Evolutionary conservation across 2,329 filamentous ascomycete species (phyloP).

Genomic region (Neocatenulostroma microsporum): DNA sequence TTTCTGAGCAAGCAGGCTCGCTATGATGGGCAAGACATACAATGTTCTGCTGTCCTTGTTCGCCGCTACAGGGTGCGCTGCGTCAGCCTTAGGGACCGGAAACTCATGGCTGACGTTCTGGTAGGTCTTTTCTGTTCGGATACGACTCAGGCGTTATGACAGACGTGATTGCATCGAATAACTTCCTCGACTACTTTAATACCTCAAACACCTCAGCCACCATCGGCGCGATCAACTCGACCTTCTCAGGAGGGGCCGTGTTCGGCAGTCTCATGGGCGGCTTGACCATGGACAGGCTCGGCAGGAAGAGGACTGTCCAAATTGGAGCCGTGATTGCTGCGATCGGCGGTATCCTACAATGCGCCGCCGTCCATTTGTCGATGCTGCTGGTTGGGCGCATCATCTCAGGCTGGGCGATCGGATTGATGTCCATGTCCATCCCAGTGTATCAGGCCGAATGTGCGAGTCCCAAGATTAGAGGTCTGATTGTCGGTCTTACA

Average conservation of each 20-base stretch:
- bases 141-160: slow-evolving; percentile 41
- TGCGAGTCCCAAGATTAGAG: slow-evolving; percentile 50
- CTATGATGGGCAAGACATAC: slow-evolving; percentile 13
- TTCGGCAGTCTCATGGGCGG: slow-evolving; percentile 49
- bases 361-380: slow-evolving; percentile 46
- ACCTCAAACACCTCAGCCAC: slow-evolving; percentile 44
- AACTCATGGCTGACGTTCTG: slow-evolving; percentile 6
- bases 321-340: slow-evolving; percentile 52
- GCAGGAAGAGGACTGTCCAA: slow-evolving; percentile 52
- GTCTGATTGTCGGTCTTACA: slow-evolving; percentile 49
- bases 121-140: slow-evolving; percentile 38
- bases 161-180: slow-evolving; percentile 48
- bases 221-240: slow-evolving; percentile 56
- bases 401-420: slow-evolving; percentile 53
- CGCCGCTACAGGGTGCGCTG: slow-evolving; percentile 21
- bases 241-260: slow-evolving; percentile 53
- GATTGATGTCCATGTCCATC: slow-evolving; percentile 51
- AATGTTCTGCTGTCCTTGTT: slow-evolving; percentile 24
- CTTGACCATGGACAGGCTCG: slow-evolving; percentile 54
- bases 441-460: slow-evolving; percentile 59
- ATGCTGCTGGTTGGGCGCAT: slow-evolving; percentile 55
- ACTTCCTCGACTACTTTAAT: slow-evolving; percentile 53
- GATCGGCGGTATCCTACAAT: slow-evolving; percentile 53
- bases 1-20: too few species aligned
- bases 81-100: neutral